phyloP scores from a whole-genome alignment of 2,329 filamentous ascomycete genomes.

The Penicillium sp. region DNA sequence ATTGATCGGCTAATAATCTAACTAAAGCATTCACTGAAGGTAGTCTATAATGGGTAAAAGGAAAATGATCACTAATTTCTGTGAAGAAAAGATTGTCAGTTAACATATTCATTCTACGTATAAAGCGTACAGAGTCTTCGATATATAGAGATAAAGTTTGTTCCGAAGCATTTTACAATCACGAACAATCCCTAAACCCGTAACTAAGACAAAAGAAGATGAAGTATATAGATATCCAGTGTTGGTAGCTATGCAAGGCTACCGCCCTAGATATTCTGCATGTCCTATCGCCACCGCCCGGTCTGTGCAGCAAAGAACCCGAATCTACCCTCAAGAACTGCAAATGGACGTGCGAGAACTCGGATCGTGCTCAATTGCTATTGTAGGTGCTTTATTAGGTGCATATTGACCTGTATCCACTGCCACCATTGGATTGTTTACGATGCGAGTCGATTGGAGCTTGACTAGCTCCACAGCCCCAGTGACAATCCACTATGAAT shows the following conservation, averaged over 20 bases:
- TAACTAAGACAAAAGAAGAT: background rate
- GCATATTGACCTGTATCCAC: background rate
- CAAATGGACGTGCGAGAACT: conserved; percentile 22
- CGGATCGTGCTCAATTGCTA: conserved; percentile 19
- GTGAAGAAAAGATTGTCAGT: background rate
- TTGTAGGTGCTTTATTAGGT: conserved; percentile 13
- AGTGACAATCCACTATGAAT: background rate
- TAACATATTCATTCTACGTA: background rate
- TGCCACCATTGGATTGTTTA: background rate
- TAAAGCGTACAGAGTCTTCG: background rate
- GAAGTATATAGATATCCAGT: background rate
- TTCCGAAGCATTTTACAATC: background rate
- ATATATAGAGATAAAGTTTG: background rate
- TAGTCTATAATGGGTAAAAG: no score
- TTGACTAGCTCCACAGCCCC: background rate
- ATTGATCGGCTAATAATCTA: no score
- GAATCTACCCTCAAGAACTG: conserved; percentile 20
- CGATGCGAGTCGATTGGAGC: background rate
- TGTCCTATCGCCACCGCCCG: conserved; percentile 12
- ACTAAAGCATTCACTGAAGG: no score
- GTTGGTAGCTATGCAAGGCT: background rate
- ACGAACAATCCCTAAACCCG: background rate
- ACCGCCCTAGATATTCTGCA: conserved; percentile 3
- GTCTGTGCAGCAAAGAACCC: conserved; percentile 12
- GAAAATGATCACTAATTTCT: no score